Conservation (phyloP, 2,329 filamentous ascomycete species). For the Didymella sp. region DNA sequence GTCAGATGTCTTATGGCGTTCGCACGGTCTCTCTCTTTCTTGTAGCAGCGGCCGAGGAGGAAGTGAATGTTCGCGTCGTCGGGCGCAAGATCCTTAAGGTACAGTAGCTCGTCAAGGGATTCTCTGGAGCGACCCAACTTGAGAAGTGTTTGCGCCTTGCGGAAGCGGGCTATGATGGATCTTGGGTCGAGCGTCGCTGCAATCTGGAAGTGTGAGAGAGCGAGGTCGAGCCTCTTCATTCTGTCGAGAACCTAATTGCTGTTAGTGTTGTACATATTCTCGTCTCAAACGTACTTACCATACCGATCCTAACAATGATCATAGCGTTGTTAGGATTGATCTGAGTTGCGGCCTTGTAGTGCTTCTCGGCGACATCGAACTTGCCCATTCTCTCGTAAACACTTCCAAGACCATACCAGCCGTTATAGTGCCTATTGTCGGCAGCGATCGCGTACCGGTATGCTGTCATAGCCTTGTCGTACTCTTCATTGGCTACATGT, state of each 20-base stretch:
- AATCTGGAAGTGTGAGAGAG: constrained; percentile 80
- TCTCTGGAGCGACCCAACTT: constrained; percentile 72
- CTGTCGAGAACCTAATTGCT: constrained; percentile 70
- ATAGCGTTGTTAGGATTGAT: constrained; percentile 97
- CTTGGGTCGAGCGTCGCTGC: constrained; percentile 83
- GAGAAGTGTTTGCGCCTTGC: constrained; percentile 88
- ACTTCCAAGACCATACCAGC: constrained; percentile 87
- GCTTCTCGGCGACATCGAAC: constrained; percentile 87
- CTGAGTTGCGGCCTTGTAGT: constrained; percentile 84
- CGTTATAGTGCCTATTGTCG: constrained; percentile 92
- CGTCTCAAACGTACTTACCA: constrained; percentile 59
- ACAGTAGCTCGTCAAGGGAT: constrained; percentile 81
- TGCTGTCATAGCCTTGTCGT: constrained; percentile 87
- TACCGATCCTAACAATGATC: constrained; percentile 88
- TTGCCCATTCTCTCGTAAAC: constrained; percentile 92
- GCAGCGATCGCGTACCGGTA: constrained; percentile 87
- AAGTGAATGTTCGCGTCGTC: constrained; percentile 98
- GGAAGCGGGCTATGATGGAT: constrained; percentile 85
- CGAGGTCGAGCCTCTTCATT: constrained; percentile 79
- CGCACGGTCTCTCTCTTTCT: constrained; percentile 65
- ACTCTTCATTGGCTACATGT: constrained; percentile 94
- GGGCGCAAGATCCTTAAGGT: constrained; percentile 89
- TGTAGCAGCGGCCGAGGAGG: constrained; percentile 79
- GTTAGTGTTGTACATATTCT: neutral
- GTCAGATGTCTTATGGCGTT: constrained; percentile 93